Conservation (phyloP, 768 basidiomycete species). For the Suillus placidus region DNA sequence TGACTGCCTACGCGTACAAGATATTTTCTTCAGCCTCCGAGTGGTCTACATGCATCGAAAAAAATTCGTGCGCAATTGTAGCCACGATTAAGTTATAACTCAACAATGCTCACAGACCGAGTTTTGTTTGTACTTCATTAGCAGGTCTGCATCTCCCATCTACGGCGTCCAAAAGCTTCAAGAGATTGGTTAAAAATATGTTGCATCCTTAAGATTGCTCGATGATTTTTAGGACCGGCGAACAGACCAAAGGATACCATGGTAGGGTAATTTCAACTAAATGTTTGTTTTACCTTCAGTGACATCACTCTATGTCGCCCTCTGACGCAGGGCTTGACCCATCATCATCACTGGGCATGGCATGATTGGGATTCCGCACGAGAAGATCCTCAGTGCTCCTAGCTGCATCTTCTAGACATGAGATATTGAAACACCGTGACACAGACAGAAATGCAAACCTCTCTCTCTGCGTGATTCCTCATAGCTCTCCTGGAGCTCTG, state of each 20-base stretch:
- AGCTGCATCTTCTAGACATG: constrained; percentile 21
- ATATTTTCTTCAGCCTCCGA: not conserved
- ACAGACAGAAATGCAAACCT: constrained; percentile 38
- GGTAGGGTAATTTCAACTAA: not conserved
- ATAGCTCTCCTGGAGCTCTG: constrained; percentile 67
- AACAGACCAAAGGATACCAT: not conserved
- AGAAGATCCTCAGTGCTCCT: constrained; percentile 61
- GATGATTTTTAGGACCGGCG: not conserved
- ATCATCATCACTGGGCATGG: constrained; percentile 4
- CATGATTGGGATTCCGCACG: constrained; percentile 71
- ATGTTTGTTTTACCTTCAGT: not conserved
- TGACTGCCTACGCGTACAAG: not conserved
- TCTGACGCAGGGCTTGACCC: not conserved
- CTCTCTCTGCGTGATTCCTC: constrained; percentile 54
- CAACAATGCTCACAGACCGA: not conserved
- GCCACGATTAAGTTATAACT: not conserved
- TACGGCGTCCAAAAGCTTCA: not conserved
- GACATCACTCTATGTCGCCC: not conserved
- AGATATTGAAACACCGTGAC: not conserved
- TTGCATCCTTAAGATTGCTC: not conserved
- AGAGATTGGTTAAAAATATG: not conserved
- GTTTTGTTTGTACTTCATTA: not conserved
- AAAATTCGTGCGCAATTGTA: not conserved
- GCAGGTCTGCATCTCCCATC: not conserved
- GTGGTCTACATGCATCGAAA: not conserved